Conservation (phyloP, 495 filamentous ascomycete genomes). For the Oidiodendron maius region DNA sequence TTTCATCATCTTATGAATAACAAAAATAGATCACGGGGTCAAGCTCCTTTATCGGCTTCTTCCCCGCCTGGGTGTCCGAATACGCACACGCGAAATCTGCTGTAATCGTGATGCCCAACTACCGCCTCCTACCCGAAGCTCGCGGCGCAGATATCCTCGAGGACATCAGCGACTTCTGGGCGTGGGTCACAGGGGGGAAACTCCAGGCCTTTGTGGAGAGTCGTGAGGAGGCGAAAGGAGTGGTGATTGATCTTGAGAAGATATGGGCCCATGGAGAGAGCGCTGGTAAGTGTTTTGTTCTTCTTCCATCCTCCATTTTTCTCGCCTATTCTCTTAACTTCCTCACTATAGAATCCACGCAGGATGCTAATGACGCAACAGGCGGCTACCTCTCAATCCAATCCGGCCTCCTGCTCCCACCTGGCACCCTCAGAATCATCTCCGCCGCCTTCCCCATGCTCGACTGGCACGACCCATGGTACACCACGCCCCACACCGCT, state of each 20-base stretch:
- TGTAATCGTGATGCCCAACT: constrained; percentile 41
- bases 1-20: background rate
- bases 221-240: constrained; percentile 1
- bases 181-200: constrained; percentile 34
- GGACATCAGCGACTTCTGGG: constrained; percentile 45
- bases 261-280: constrained; percentile 16
- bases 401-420: too few relatives aligned
- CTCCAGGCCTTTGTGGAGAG: constrained; percentile 1
- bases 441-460: constrained; percentile 18
- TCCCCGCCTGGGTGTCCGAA: constrained; percentile 9
- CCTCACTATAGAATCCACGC: too few relatives aligned
- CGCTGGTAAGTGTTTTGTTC: constrained; percentile 30
- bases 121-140: constrained; percentile 47
- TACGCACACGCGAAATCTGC: constrained; percentile 22
- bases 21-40: too few relatives aligned
- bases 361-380: constrained; percentile 21
- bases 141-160: constrained; percentile 39
- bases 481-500: background rate
- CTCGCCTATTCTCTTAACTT: too few relatives aligned
- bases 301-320: too few relatives aligned
- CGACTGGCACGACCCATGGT: constrained; percentile 6
- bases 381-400: too few relatives aligned
- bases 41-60: too few relatives aligned
- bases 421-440: constrained; percentile 12
- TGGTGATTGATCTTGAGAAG: constrained; percentile 4